Conservation (phyloP, 2,329 filamentous ascomycete species). For the Aspergillus eucalypticola region DNA sequence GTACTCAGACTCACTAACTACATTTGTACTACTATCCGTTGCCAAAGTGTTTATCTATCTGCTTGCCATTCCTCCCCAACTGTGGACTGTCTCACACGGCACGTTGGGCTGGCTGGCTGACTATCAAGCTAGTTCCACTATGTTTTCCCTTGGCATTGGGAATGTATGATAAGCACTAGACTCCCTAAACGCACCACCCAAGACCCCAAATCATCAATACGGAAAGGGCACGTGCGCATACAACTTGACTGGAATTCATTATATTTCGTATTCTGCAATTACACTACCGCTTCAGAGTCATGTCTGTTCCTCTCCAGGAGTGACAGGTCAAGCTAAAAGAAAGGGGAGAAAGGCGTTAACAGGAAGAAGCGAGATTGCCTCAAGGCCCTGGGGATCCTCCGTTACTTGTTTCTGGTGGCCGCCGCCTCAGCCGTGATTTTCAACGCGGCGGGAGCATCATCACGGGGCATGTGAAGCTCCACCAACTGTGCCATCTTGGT, state of each 20-base stretch:
- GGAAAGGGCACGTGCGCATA: neutral
- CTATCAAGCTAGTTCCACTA: neutral
- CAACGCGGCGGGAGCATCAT: conserved; percentile 73
- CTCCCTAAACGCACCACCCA: neutral
- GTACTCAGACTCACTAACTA: no score
- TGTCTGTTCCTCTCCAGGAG: neutral
- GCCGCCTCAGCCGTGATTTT: conserved; percentile 70
- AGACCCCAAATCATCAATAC: neutral
- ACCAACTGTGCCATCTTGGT: conserved; percentile 61
- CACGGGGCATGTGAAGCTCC: conserved; percentile 76
- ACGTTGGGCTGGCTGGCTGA: neutral
- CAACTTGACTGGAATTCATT: neutral
- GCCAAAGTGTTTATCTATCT: no score
- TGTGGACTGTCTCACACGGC: neutral
- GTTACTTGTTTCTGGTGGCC: conserved; percentile 62
- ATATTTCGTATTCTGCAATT: neutral
- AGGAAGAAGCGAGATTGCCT: neutral
- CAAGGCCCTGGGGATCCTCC: neutral
- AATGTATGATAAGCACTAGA: neutral
- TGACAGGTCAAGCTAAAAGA: neutral
- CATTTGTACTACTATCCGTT: no score
- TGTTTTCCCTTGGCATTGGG: neutral
- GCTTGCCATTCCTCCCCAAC: neutral
- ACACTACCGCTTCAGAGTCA: neutral
- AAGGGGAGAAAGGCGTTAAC: neutral